A percentile compares a stretch with the other conserved stretches of the same genome.
These are phyloP conservation scores for Helminthosporium solani DNA, from an alignment of 2,329 filamentous ascomycete genomes.

Conservation along the genomic window DNA sequence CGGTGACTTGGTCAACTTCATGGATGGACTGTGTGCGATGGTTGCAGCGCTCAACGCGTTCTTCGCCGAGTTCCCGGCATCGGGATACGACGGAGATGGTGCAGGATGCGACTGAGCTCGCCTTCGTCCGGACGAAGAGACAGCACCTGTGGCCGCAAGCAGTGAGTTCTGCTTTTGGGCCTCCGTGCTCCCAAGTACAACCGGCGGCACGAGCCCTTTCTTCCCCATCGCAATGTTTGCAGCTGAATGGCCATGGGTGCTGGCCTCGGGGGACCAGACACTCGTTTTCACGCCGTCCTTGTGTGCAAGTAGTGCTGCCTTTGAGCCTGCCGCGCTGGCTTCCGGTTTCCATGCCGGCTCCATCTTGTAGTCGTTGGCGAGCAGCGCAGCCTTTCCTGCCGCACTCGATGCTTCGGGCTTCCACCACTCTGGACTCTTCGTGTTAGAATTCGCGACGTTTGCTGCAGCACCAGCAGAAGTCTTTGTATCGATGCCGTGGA, in stretches of 20 bases:
- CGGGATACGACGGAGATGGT: conserved; percentile 52
- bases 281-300: conserved; percentile 54
- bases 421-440: conserved; percentile 65
- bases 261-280: conserved; percentile 53
- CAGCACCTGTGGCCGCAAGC: conserved; percentile 74
- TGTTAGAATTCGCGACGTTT: conserved; percentile 69
- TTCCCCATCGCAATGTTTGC: conserved; percentile 67
- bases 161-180: conserved; percentile 66
- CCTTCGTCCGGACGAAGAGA: conserved; percentile 57
- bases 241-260: conserved; percentile 63
- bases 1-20: conserved; percentile 23
- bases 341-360: conserved; percentile 64
- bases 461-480: conserved; percentile 73
- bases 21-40: conserved; percentile 57
- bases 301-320: conserved; percentile 70
- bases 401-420: conserved; percentile 60
- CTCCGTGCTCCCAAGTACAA: conserved; percentile 50
- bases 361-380: conserved; percentile 62
- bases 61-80: conserved; percentile 59
- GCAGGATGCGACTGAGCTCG: conserved; percentile 63
- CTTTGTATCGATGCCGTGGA: conserved; percentile 58
- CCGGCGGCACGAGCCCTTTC: conserved; percentile 48
- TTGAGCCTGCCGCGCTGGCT: conserved; percentile 66
- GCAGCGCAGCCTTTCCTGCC: conserved; percentile 59
- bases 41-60: conserved; percentile 75